These are phyloP conservation scores for Xylaria multiplex DNA, from an alignment of 2,329 filamentous ascomycete species.

Conservation along the genomic window DNA sequence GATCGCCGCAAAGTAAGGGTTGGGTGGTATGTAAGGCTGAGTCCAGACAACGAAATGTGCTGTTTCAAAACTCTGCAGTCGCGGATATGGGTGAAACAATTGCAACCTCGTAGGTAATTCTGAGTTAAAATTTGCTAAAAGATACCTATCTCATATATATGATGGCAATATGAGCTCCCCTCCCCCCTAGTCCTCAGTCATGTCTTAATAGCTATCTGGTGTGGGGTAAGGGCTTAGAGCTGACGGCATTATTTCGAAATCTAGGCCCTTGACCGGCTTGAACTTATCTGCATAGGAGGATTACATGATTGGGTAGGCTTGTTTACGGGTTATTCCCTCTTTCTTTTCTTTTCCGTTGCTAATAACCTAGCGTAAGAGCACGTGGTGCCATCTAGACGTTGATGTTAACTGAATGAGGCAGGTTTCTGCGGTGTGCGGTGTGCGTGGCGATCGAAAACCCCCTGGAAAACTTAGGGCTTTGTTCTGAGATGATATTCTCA, in stretches of 20 bases:
- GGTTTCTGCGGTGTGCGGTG: constrained; percentile 6
- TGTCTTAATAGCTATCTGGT: not conserved
- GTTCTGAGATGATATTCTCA: constrained; percentile 22
- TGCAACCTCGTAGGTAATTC: not conserved
- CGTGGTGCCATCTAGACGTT: constrained; percentile 16
- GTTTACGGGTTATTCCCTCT: not conserved
- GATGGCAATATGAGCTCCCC: not conserved
- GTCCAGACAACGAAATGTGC: not conserved
- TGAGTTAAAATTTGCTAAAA: constrained; percentile 28
- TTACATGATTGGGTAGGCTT: constrained; percentile 21
- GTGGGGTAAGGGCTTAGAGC: not conserved
- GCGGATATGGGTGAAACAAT: not conserved
- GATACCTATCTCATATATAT: constrained; percentile 25
- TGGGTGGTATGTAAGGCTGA: constrained; percentile 17
- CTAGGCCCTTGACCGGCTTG: not conserved
- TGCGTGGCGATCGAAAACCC: not conserved
- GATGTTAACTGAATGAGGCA: constrained; percentile 10
- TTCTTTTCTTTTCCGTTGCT: not conserved
- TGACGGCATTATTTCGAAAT: constrained; percentile 9
- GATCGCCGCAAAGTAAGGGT: not conserved
- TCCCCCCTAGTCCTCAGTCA: not conserved
- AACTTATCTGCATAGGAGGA: constrained; percentile 15
- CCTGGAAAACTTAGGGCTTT: constrained; percentile 5
- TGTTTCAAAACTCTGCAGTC: not conserved
- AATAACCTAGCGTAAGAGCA: constrained; percentile 19